Base-by-base conservation (phyloP, 805 yeast species). In the Cyberlindnera mycetangii region DNA sequence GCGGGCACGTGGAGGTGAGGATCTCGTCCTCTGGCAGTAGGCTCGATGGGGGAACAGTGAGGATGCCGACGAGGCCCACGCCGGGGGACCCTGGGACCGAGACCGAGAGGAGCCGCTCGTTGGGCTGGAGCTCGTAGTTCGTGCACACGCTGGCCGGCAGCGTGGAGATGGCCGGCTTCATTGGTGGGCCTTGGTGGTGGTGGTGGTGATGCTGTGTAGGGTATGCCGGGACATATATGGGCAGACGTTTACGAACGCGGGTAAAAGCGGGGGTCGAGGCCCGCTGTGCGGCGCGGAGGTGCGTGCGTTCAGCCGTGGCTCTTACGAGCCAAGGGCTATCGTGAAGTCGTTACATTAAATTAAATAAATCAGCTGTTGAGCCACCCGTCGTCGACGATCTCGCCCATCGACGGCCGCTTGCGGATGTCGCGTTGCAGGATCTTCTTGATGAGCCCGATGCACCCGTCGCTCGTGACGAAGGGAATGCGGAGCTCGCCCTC, bases 401-500 rank as follows among this genome's bases (percentile, higher is more conserved):
- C 85, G 19, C 79, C 74, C 67, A 89, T 84, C 0, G 84, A 76
- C 1, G 96, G 95, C 51, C 98, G 73, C 44, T 73, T 59, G 8
- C 69, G 68, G 17, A 85, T 71, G 42, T 83, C 83, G 39, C 93
- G 75, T n/a, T 78, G 78, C 49, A 92, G 70, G 34, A 90, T 86
- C 53, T 60, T 70, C 47, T 69, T 68, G 35, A 90, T 84, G 59
- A 90, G 69, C 5, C 70, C 71, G 21, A 79, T 66, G 54, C 90
- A 78, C 2, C 70, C 76, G 1, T 76, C 81, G 55, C 87, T 80
- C 32, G 68, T 58, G n/a, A 75, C 72, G 48, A 67, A 71, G 1
- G 95, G 95, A 32, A 89, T 70, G 37, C 86, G 74, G 49, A 90
- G 66, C 38, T 84, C 90, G 1, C 95, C 96, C 53, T 89, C 96